Percentiles rank a stretch among this genome's conserved stretches.
These are phyloP conservation scores for Melanomma pulvis-pyrius DNA, from an alignment of 495 filamentous ascomycete genomes.

Conservation along the genomic window DNA sequence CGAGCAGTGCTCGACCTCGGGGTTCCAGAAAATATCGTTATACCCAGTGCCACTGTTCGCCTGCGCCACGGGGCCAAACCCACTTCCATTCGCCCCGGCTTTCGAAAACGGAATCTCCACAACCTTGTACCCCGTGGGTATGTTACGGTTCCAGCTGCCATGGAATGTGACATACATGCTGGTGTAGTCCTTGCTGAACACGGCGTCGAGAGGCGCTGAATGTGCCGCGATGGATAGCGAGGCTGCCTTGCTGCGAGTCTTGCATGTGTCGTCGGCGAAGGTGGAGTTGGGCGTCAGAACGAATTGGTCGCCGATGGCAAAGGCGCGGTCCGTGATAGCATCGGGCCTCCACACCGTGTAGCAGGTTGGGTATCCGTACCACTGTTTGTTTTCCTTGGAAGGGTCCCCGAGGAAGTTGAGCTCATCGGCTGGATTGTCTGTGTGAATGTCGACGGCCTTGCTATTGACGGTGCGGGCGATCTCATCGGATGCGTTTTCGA, in stretches of 20 bases:
- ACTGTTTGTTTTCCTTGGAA: conserved; percentile 26
- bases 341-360: conserved; percentile 31
- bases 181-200: conserved; percentile 27
- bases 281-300: conserved; percentile 29
- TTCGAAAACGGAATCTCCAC: conserved; percentile 27
- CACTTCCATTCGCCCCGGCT: neutral
- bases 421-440: conserved; percentile 36
- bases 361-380: conserved; percentile 40
- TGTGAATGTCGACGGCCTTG: conserved; percentile 26
- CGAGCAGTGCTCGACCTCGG: conserved; percentile 14
- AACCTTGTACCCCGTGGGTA: conserved; percentile 33
- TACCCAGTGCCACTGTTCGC: conserved; percentile 16
- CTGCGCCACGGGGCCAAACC: conserved; percentile 9
- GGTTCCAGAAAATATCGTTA: conserved; percentile 25
- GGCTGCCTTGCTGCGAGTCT: neutral
- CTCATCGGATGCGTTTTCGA: conserved; percentile 37
- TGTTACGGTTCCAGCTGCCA: conserved; percentile 31
- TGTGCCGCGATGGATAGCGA: conserved; percentile 20
- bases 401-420: conserved; percentile 36
- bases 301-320: conserved; percentile 34
- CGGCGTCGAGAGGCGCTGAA: conserved; percentile 35
- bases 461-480: conserved; percentile 19
- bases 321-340: conserved; percentile 25
- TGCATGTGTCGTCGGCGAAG: conserved; percentile 29
- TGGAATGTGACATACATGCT: conserved; percentile 37